phyloP scores from a whole-genome alignment of 306 rosid species.

The Trifolium subterraneum region DNA sequence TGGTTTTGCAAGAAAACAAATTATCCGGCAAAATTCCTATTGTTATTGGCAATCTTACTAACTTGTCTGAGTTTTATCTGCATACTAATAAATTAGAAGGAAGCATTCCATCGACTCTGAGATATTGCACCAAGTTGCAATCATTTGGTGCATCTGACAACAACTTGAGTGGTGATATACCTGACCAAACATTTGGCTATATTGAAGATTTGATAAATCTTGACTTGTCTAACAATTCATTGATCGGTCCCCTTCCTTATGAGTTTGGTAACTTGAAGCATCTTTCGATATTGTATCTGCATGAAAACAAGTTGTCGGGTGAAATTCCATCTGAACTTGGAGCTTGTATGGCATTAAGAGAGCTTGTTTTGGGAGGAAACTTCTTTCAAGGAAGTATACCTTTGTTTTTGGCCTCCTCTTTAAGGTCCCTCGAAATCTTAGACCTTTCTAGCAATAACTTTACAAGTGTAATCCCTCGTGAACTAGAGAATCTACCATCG shows the following conservation, averaged over 20 bases:
- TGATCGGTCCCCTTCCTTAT: conserved; percentile 32
- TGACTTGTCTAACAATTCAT: conserved; percentile 18
- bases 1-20: not conserved
- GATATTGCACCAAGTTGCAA: conserved; percentile 31
- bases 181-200: conserved; percentile 17
- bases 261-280: conserved; percentile 39
- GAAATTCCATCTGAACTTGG: conserved; percentile 35
- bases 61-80: conserved; percentile 15
- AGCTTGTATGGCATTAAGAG: conserved; percentile 8
- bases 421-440: conserved; percentile 24
- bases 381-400: conserved; percentile 33
- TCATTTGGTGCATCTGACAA: not conserved
- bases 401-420: conserved; percentile 17
- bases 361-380: not conserved
- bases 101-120: conserved; percentile 34
- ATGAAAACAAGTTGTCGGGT: conserved; percentile 15
- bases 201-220: conserved; percentile 8
- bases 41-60: conserved; percentile 36
- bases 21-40: conserved; percentile 28
- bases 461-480: conserved; percentile 29
- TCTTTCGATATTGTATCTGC: not conserved
- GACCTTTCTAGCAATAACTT: conserved; percentile 48
- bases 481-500: conserved; percentile 13
- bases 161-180: conserved; percentile 33
- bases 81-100: conserved; percentile 32